Base-by-base conservation (phyloP, 805 yeast species). In the Wickerhamiella spandovensis region DNA sequence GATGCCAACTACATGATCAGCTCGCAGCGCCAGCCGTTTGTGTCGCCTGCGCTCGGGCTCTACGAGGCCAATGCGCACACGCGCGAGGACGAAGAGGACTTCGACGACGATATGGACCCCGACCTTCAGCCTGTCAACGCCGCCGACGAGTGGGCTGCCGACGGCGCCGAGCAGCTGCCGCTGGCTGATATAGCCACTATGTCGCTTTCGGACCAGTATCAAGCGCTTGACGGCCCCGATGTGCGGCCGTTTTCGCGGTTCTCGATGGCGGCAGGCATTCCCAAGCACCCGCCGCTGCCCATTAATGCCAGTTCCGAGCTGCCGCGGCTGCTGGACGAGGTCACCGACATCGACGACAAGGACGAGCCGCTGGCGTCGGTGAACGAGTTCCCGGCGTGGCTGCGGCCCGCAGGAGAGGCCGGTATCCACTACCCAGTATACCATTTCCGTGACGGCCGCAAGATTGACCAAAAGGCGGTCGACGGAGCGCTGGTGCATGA, bases 11-110 rank as follows among this genome's bases (percentile, higher is more conserved):
- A 24, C n/a, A 5, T 18, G 43, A 30, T 25, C 49, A 48, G 37
- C 21, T 38, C 17, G 49, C 20, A 13, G 59, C 57, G n/a, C 64
- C 59, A n/a, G 57, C 45, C 44, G 7, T 41, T 22, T 41, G 44
- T 41, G 20, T 22, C 20, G 25, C 17, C 23, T 9, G 22, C 22
- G 28, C 25, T 41, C 15, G 32, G 32, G 12, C 32, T 28, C 3
- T 28, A 28, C 12, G 32, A 28, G 12, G 15, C 32, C 12, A 28
- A 4, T 9, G 15, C 32, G 15, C 15, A 28, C 32, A 28, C 15
- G 3, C 32, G 12, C 15, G 12, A 28, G 4, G 15, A 28, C 7
- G 32, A 28, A 28, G 32, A 28, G 12, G 15, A 28, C 32, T 28
- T 9, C 15, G 32, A 28, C 15, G 7, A 12, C 15, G 32, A 28